These are phyloP conservation scores for Pseudogymnoascus sp. DNA, from an alignment of 2,329 filamentous ascomycete species.

Conservation along the genomic window DNA sequence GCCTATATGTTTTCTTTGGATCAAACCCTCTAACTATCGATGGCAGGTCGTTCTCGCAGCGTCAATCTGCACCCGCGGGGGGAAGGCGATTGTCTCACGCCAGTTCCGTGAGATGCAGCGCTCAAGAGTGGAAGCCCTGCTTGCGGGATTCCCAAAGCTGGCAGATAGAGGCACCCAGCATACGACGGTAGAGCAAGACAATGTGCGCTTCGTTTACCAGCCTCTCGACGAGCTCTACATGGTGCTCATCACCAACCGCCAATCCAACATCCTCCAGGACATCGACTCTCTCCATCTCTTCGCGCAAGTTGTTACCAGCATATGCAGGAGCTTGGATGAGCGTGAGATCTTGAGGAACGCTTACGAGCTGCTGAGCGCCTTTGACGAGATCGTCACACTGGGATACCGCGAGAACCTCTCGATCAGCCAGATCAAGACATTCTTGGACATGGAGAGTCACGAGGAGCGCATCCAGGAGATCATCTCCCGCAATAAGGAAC, in stretches of 20 bases:
- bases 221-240: slow-evolving; percentile 99
- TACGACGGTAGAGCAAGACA: slow-evolving; percentile 97
- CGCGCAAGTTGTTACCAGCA: slow-evolving; percentile 91
- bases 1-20: not conserved
- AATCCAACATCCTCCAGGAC: slow-evolving; percentile 98
- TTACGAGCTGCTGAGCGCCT: slow-evolving; percentile 91
- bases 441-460: slow-evolving; percentile 98
- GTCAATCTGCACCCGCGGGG: slow-evolving; percentile 96
- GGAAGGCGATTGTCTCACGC: slow-evolving; percentile 94
- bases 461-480: slow-evolving; percentile 99
- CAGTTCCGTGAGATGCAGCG: slow-evolving; percentile 97
- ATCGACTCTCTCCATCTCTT: slow-evolving; percentile 98
- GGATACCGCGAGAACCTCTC: slow-evolving; percentile 96
- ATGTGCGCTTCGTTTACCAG: slow-evolving; percentile 98
- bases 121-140: slow-evolving; percentile 89
- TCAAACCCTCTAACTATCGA: slow-evolving; percentile 15
- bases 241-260: slow-evolving; percentile 97
- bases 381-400: slow-evolving; percentile 92
- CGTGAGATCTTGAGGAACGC: slow-evolving; percentile 90
- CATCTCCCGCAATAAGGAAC: slow-evolving; percentile 94
- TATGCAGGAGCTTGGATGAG: slow-evolving; percentile 93
- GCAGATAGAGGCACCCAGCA: slow-evolving; percentile 94
- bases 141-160: slow-evolving; percentile 95
- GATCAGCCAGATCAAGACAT: slow-evolving; percentile 96
- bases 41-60: slow-evolving; percentile 89